Conservation (phyloP, 345 rosid genomes). For the Gossypium ekmanianum region DNA sequence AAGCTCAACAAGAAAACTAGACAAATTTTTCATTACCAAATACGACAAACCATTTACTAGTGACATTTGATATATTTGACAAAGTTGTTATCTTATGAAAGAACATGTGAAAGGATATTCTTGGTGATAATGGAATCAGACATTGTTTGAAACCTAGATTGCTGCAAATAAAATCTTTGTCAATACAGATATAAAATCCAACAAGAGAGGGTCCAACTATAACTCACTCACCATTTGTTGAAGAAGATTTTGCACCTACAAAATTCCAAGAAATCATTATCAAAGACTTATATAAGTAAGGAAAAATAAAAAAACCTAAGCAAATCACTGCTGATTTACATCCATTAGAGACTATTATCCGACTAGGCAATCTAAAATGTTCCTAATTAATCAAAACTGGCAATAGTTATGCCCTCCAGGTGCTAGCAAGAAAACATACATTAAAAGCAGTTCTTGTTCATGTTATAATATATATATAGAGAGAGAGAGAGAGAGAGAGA, state of each 20-base stretch:
- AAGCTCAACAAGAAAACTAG: not conserved
- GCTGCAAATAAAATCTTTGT: constrained; percentile 40
- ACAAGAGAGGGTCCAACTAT: constrained; percentile 18
- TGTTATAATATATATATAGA: no score
- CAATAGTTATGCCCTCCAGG: no score
- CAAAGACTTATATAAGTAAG: not conserved
- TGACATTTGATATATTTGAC: not conserved
- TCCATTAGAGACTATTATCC: not conserved
- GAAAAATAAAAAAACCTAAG: not conserved
- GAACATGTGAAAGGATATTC: constrained; percentile 51
- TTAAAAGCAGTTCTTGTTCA: not conserved
- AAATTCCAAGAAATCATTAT: constrained; percentile 13
- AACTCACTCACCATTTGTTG: constrained; percentile 55
- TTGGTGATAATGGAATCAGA: constrained; percentile 65
- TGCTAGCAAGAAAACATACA: not conserved
- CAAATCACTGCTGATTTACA: not conserved
- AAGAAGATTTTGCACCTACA: constrained; percentile 71
- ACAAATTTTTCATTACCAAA: not conserved
- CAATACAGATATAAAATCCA: constrained; percentile 7
- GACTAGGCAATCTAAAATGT: not conserved
- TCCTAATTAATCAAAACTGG: not conserved
- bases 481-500: not conserved
- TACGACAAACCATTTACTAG: not conserved
- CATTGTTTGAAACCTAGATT: constrained; percentile 75
- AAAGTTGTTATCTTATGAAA: not conserved